A percentile compares a stretch with the other conserved stretches of the same genome.
phyloP scores from a whole-genome alignment of 345 rosid species.

The Anastatica hierochuntica region DNA sequence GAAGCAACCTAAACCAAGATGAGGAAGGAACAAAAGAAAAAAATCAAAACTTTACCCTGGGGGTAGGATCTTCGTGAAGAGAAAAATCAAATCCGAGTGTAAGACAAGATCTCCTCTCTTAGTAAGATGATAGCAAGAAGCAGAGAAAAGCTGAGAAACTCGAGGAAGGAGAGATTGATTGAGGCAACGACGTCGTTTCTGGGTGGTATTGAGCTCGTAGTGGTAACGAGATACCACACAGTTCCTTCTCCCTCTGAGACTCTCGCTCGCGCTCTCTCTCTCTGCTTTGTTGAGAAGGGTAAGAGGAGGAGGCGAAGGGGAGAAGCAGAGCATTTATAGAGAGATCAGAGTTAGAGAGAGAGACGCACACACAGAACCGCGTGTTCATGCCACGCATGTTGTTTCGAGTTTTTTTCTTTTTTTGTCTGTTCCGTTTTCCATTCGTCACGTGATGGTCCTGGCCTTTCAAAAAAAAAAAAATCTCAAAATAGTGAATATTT shows the following conservation, averaged over 20 bases:
- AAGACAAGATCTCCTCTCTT: slow-evolving; percentile 16
- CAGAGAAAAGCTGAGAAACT: slow-evolving; percentile 16
- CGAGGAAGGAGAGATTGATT: slow-evolving; percentile 8
- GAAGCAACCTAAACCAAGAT: slow-evolving; percentile 9
- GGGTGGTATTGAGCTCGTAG: slow-evolving; percentile 7
- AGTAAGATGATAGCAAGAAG: neutral
- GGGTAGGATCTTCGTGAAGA: neutral
- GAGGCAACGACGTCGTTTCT: slow-evolving; percentile 15
- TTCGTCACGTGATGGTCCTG: slow-evolving; percentile 26
- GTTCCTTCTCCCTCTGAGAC: slow-evolving; percentile 14
- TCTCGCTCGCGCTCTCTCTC: slow-evolving; percentile 8
- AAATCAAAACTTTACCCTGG: slow-evolving; percentile 15
- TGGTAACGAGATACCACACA: slow-evolving; percentile 13
- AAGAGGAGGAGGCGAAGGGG: slow-evolving; percentile 12
- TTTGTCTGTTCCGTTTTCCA: slow-evolving; percentile 13
- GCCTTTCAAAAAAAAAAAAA: neutral
- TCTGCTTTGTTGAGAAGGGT: neutral
- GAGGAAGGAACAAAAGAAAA: neutral
- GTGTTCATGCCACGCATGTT: slow-evolving; percentile 29
- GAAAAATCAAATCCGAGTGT: slow-evolving; percentile 2
- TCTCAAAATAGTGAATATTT: neutral
- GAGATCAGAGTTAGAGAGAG: neutral
- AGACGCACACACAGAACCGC: neutral
- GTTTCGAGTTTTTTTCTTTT: too few species aligned
- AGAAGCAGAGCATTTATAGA: slow-evolving; percentile 17